A percentile compares a stretch with the other conserved stretches of the same genome.
Evolutionary conservation across 169 alveolate species (phyloP).

Genomic region (Eimeria praecox): DNA sequence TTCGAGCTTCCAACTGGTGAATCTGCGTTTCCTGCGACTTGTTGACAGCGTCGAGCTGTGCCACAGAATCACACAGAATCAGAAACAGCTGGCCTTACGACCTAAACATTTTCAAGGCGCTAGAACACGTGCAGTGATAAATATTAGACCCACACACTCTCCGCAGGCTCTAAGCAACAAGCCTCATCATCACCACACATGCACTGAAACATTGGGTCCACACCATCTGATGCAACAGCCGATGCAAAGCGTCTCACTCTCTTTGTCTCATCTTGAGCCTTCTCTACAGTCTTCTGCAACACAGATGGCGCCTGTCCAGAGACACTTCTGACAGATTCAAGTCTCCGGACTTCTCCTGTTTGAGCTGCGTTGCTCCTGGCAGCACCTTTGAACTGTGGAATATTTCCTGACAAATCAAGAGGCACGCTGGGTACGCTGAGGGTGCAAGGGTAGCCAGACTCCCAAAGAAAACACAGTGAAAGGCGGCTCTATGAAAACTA

Average conservation of each 20-base stretch:
- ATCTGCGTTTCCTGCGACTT: conserved; percentile 67
- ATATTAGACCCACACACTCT: neutral
- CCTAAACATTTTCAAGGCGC: neutral
- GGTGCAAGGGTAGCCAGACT: neutral
- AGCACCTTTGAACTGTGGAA: conserved; percentile 58
- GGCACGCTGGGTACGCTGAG: neutral
- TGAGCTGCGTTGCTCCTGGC: conserved; percentile 16
- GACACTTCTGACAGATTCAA: conserved; percentile 39
- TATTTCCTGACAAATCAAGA: conserved; percentile 36
- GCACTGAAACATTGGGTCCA: neutral
- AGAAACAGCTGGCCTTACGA: neutral
- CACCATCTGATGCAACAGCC: neutral
- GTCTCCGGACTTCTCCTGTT: conserved; percentile 47
- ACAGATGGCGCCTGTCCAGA: conserved; percentile 71
- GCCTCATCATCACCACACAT: neutral
- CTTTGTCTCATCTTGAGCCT: conserved; percentile 63
- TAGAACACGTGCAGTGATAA: neutral
- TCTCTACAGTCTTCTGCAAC: conserved; percentile 67
- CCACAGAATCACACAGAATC: conserved; percentile 18
- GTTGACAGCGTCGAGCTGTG: conserved; percentile 62
- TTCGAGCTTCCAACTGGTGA: conserved; percentile 42
- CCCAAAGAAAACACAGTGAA: neutral
- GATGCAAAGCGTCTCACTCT: conserved; percentile 28
- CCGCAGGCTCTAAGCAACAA: neutral
- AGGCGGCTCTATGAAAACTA: neutral